phyloP scores from a whole-genome alignment of 352 stramenopile genomes.

The Pythium catenulatum region DNA sequence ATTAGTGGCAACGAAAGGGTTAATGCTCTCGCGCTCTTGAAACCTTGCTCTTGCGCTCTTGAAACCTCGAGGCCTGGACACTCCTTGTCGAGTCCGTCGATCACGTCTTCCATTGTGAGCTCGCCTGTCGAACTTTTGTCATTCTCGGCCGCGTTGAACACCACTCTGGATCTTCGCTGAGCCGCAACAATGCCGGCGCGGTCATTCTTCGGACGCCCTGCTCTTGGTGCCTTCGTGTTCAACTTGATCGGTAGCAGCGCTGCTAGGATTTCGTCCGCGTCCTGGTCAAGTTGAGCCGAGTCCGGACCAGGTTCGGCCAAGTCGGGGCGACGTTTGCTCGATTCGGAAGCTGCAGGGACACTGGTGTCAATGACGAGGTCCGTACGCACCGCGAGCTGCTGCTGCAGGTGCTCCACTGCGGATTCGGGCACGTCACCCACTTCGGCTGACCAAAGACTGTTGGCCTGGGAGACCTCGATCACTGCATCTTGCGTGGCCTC shows the following conservation, averaged over 20 bases:
- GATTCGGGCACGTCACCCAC: neutral
- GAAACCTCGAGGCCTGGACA: neutral
- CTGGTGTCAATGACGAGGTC: no score
- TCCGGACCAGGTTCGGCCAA: no score
- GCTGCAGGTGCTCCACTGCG: neutral
- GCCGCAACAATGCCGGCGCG: neutral
- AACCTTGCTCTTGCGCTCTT: neutral
- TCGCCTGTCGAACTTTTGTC: neutral
- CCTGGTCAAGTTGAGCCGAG: no score
- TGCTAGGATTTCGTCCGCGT: neutral
- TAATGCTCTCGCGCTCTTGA: neutral
- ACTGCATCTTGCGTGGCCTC: no score
- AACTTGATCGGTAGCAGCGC: neutral
- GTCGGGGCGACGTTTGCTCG: no score
- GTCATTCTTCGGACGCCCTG: neutral
- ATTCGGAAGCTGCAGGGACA: no score
- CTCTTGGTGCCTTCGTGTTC: neutral
- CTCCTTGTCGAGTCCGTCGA: neutral
- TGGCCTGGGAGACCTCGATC: constrained; percentile 4
- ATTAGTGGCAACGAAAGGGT: no score
- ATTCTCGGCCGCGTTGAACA: constrained; percentile 13
- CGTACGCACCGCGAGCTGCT: neutral
- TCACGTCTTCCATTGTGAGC: constrained; percentile 15
- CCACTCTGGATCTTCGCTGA: neutral
- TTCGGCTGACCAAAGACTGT: constrained; percentile 1